These are phyloP conservation scores for Dalbergia oliveri DNA, from an alignment of 306 rosid genomes.

Conservation along the genomic window DNA sequence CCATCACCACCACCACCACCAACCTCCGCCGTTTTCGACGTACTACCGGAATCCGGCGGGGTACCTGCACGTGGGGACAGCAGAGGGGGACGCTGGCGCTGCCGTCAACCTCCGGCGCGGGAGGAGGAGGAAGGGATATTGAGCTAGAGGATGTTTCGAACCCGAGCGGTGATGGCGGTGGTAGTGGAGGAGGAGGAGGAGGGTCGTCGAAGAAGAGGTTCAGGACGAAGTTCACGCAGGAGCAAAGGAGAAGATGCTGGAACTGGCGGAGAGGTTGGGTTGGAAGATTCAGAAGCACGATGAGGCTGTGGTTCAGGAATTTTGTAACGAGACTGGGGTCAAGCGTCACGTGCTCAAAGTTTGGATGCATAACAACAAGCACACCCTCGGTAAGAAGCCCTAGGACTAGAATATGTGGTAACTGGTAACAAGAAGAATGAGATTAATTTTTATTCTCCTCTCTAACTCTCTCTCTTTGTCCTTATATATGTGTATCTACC, in stretches of 20 bases:
- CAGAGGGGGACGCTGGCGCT: conserved; percentile 76
- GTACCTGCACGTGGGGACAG: conserved; percentile 71
- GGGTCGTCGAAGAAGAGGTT: conserved; percentile 65
- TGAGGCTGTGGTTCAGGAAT: conserved; percentile 73
- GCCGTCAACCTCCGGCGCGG: conserved; percentile 83
- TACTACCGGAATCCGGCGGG: conserved; percentile 84
- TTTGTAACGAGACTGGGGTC: conserved; percentile 84
- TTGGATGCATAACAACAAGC: conserved; percentile 99
- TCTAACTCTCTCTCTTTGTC: not conserved
- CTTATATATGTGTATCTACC: not conserved
- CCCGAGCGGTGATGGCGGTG: conserved; percentile 68
- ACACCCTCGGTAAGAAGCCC: conserved; percentile 99
- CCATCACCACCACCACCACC: conserved; percentile 36
- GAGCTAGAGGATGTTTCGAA: conserved; percentile 86
- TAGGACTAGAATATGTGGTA: conserved; percentile 37
- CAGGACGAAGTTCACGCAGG: conserved; percentile 83
- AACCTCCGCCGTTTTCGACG: conserved; percentile 66
- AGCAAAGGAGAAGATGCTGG: conserved; percentile 93
- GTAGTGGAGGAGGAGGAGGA: conserved; percentile 63
- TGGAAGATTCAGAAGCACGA: conserved; percentile 99
- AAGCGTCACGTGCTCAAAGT: conserved; percentile 96
- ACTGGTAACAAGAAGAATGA: not conserved
- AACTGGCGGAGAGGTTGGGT: conserved; percentile 77
- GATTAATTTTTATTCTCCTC: not conserved
- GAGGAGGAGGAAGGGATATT: conserved; percentile 61